These are phyloP conservation scores for Penicillium chermesinum DNA, from an alignment of 495 filamentous ascomycete species.

Conservation along the genomic window DNA sequence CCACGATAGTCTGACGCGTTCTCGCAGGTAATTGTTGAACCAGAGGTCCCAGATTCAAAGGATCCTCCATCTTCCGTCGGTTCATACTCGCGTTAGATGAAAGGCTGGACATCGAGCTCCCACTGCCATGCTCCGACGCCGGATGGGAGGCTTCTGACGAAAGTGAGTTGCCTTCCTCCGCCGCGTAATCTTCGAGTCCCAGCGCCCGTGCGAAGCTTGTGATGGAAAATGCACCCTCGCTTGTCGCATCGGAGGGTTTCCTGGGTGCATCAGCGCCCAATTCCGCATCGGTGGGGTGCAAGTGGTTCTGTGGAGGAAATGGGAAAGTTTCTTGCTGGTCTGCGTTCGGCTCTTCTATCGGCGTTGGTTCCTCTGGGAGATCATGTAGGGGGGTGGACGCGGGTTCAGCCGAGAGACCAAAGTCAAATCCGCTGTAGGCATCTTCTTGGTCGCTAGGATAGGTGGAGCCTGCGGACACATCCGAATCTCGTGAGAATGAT, in stretches of 20 bases:
- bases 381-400: constrained; percentile 17
- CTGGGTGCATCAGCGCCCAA: constrained; percentile 7
- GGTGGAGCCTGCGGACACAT: constrained; percentile 18
- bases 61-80: constrained; percentile 29
- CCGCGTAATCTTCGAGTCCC: constrained; percentile 31
- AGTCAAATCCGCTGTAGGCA: constrained; percentile 29
- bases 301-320: constrained; percentile 8
- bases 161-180: constrained; percentile 58
- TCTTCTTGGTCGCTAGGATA: constrained; percentile 20
- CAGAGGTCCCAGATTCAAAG: constrained; percentile 30
- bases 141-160: constrained; percentile 67
- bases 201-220: constrained; percentile 40
- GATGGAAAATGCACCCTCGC: constrained; percentile 28
- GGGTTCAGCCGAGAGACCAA: constrained; percentile 15
- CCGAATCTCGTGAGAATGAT: constrained; percentile 21
- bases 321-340: constrained; percentile 5
- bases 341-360: constrained; percentile 1
- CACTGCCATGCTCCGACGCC: constrained; percentile 57
- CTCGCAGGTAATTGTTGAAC: constrained; percentile 31
- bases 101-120: constrained; percentile 66
- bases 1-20: constrained; percentile 16
- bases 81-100: constrained; percentile 37
- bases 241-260: constrained; percentile 32
- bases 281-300: constrained; percentile 15
- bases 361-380: constrained; percentile 12